Base-by-base conservation (phyloP, 164 flowering plant genomes). In the Liquidambar formosana region DNA sequence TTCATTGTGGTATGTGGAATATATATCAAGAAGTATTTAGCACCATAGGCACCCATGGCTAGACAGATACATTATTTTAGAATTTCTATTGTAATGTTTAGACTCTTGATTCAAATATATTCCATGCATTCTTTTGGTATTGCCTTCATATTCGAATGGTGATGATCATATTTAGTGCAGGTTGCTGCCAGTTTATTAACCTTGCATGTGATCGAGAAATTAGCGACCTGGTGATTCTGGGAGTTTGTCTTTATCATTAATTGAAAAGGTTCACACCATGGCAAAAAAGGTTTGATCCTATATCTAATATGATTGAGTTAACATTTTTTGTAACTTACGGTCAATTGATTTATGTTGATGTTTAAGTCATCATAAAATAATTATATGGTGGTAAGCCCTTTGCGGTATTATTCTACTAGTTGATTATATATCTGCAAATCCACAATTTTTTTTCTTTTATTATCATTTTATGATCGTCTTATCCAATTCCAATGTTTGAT, bases 201-300 rank as follows among this genome's bases (percentile, higher is more conserved):
- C 45, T 88, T 86, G 65, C 91, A 85, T 79, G 68, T 78, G 53
- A 88, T 93, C 79, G 77, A 41, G 64, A 93, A 84, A 72, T 71
- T 88, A 70, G 79, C 68, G 53, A 45, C 23, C 23, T 38, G 88
- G 86, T 25, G 85, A 90, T 72, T 45, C 76, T 26, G 97, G 97
- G 66, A 80, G 89, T 76, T 74, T 95, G 79, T 86, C 96, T 71
- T 68, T 90, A 33, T 79, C 93, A 66, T 76, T 90, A n/a, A 62
- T 80, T 72, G 85, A 86, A 68, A 86, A 84, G 77, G 68, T 89
- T 14, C 66, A 47, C 22, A 54, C 21, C 21, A 58, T 88, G 60
- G 81, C 64, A n/a, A 78, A 79, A 67, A 83, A 85, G 94, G 99
- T 95, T 52, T 52, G 53, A 8, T 46, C 52, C 57, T 38, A 0